These are phyloP conservation scores for Kregervanrija pseudodelftensis DNA, from an alignment of 805 yeast genomes.

Conservation along the genomic window DNA sequence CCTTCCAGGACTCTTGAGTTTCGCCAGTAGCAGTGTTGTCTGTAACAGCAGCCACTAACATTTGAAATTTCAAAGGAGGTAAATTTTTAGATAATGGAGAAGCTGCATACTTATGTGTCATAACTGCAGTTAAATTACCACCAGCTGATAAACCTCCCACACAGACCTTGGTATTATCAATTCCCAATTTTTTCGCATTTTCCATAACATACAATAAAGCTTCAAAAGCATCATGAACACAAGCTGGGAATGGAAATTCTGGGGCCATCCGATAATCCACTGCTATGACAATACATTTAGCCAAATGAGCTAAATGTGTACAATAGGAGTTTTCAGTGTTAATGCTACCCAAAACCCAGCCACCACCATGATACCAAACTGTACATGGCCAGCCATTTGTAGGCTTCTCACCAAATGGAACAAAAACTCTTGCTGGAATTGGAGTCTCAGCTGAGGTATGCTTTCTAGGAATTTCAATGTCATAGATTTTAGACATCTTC, in stretches of 20 bases:
- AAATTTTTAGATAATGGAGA: conserved; percentile 16
- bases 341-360: conserved; percentile 28
- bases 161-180: conserved; percentile 29
- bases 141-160: conserved; percentile 45
- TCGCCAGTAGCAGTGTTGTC: conserved; percentile 35
- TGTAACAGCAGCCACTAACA: conserved; percentile 37
- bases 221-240: conserved; percentile 37
- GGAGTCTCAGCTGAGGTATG: conserved; percentile 20
- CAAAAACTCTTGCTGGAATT: conserved; percentile 23
- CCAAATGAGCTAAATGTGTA: conserved; percentile 31
- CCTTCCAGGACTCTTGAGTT: conserved; percentile 32
- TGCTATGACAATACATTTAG: conserved; percentile 30
- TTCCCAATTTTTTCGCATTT: conserved; percentile 19
- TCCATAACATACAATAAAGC: conserved; percentile 27
- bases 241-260: conserved; percentile 41
- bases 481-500: conserved; percentile 15
- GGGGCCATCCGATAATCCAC: conserved; percentile 49
- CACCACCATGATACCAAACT: conserved; percentile 30
- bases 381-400: conserved; percentile 24
- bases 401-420: conserved; percentile 21
- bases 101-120: conserved; percentile 28
- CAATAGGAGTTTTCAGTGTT: conserved; percentile 34
- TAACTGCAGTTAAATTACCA: conserved; percentile 31
- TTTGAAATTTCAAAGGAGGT: conserved; percentile 33
- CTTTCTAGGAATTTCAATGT: conserved; percentile 21